phyloP scores from a whole-genome alignment of 306 rosid genomes.

The Phaseolus lunatus region DNA sequence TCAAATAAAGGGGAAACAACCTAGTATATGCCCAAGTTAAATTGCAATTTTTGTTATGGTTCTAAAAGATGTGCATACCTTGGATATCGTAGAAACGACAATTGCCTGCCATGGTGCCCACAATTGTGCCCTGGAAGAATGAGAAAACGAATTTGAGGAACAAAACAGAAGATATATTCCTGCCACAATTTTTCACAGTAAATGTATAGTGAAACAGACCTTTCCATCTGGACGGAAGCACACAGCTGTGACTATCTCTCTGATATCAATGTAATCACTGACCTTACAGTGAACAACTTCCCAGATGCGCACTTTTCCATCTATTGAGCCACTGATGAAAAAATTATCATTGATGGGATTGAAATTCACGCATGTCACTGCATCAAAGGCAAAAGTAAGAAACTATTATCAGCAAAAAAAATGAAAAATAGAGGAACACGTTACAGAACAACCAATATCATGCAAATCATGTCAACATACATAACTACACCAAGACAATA shows the following conservation, averaged over 20 bases:
- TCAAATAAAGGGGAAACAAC: not conserved
- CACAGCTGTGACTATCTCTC: conserved; percentile 91
- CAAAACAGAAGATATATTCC: conserved; percentile 10
- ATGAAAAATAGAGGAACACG: conserved; percentile 16
- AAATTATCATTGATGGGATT: conserved; percentile 76
- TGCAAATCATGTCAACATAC: conserved; percentile 32
- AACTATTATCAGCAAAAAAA: conserved; percentile 27
- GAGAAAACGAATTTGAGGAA: conserved; percentile 35
- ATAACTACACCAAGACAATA: conserved; percentile 19
- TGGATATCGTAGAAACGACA: conserved; percentile 66
- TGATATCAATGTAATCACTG: conserved; percentile 77
- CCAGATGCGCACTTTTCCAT: conserved; percentile 98
- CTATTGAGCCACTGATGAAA: conserved; percentile 92
- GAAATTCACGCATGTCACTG: conserved; percentile 88
- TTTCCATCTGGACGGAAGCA: conserved; percentile 80
- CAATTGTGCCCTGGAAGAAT: conserved; percentile 77
- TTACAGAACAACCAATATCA: conserved; percentile 30
- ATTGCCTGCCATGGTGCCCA: conserved; percentile 80
- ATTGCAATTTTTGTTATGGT: conserved; percentile 15
- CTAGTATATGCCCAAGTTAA: conserved; percentile 23
- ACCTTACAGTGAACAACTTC: conserved; percentile 76
- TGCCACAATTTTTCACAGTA: not conserved
- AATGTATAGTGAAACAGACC: conserved; percentile 54
- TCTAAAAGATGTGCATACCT: conserved; percentile 57
- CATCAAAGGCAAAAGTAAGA: conserved; percentile 48